These are phyloP conservation scores for Gremmenia infestans DNA, from an alignment of 2,329 filamentous ascomycete species.

Conservation along the genomic window DNA sequence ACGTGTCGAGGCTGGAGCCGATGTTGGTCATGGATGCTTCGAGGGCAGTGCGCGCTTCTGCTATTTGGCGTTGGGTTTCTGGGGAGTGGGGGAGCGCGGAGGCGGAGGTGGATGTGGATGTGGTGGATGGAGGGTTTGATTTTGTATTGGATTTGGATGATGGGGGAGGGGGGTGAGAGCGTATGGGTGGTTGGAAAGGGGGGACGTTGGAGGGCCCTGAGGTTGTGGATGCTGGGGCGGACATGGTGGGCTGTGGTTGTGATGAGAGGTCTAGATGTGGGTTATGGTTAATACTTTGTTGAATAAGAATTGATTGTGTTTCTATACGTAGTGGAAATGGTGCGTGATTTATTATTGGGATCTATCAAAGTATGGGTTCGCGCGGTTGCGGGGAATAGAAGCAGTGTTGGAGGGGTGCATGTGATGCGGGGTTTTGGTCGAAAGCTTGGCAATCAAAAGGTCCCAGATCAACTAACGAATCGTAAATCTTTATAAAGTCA, in stretches of 20 bases:
- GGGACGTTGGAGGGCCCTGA: conserved; percentile 3
- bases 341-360: too few species aligned
- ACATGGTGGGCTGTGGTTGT: conserved; percentile 6
- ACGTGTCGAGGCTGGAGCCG: conserved; percentile 63
- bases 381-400: too few species aligned
- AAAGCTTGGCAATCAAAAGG: neutral
- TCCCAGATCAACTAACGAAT: neutral
- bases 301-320: neutral
- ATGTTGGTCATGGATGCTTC: conserved; percentile 49
- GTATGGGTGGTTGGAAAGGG: conserved; percentile 2
- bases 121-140: neutral
- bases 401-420: neutral
- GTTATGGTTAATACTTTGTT: neutral
- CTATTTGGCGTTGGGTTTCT: conserved; percentile 35
- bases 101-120: neutral
- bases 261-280: neutral
- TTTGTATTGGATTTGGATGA: conserved; percentile 4
- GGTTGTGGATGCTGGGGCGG: conserved; percentile 5
- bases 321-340: too few species aligned
- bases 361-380: too few species aligned
- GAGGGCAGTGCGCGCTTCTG: conserved; percentile 54
- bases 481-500: neutral
- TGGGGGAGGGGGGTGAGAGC: neutral
- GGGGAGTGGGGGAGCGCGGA: conserved; percentile 17
- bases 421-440: neutral